Evolutionary conservation across 495 filamentous ascomycete genomes (phyloP), one percentile per base, ranked within the genome.

Genomic region (Amniculicola lignicola): DNA sequence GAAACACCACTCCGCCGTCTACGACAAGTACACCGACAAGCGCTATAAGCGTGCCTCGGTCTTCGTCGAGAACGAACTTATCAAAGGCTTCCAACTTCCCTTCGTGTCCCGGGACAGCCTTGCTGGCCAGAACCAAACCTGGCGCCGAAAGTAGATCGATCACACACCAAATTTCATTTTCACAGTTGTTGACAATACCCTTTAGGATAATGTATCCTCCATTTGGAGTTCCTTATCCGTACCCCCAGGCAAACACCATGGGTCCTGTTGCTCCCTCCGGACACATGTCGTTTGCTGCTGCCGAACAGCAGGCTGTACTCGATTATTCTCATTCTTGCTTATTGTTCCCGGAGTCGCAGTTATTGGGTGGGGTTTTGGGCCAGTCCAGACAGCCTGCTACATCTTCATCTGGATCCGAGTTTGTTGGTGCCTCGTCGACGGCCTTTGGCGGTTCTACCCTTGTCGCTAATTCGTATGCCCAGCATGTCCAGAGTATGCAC

Each of bases 21-120:
- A 79, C 62, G 89, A 96, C 16, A 98, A 98, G 71, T 98, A 95
- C 70, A 76, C 81, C 5, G 85, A 89, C 65, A 85, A 80, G 49
- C 82, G 86, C 27, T 96, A 85, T 75, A 91, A 90, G 75, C 76
- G 82, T 22, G 86, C 87, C 2, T 86, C 91, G n/a, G 63, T 80
- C 15, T 95, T 83, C 57, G 91, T 93, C 24, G 81, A 90, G 64
- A 73, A 70, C 16, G 85, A 90, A 73, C 79, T 96, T 56, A 67
- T 68, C 41, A 77, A 75, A 44, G 87, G 72, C 35, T 76, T 76
- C 64, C 22, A 46, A 14, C 56, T 76, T 31, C 73, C 73, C 19
- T 58, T 53, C 33, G 31, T 45, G 10, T 49, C 58, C 24, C 54
- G 67, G n/a, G 67, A 70, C 16, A 66, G 62, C 43, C 28, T 51